A percentile compares a stretch with the other conserved stretches of the same genome.
Evolutionary conservation across 2,329 filamentous ascomycete genomes (phyloP).

Genomic region (Paraconiothyrium brasiliense): DNA sequence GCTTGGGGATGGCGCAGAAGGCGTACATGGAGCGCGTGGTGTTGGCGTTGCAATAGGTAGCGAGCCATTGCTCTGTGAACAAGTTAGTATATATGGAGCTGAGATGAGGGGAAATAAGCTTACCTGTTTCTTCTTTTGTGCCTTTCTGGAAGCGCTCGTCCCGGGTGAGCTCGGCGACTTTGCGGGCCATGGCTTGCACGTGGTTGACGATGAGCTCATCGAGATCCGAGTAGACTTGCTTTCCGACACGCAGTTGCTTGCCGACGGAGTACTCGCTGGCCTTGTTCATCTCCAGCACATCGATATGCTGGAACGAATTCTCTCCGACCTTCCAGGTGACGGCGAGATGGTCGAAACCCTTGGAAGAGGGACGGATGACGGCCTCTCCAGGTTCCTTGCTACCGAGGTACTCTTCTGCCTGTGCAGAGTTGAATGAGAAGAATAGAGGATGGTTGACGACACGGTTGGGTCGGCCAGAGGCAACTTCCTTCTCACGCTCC

Average conservation of each 20-base stretch:
- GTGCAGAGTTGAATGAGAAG: constrained; percentile 87
- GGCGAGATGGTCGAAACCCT: constrained; percentile 92
- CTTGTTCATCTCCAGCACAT: constrained; percentile 96
- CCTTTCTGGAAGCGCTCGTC: constrained; percentile 93
- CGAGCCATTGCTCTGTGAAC: constrained; percentile 85
- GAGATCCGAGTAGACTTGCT: constrained; percentile 92
- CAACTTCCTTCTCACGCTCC: constrained; percentile 84
- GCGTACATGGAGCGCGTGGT: constrained; percentile 92
- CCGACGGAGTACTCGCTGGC: constrained; percentile 96
- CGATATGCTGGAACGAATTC: constrained; percentile 95
- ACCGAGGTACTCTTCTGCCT: constrained; percentile 93
- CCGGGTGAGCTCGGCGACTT: constrained; percentile 94
- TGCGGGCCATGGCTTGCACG: constrained; percentile 93
- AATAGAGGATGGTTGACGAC: constrained; percentile 99
- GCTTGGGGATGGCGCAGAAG: constrained; percentile 92
- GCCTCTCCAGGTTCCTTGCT: constrained; percentile 87
- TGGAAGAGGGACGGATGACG: constrained; percentile 93
- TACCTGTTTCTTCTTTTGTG: constrained; percentile 84
- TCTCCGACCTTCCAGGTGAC: constrained; percentile 99
- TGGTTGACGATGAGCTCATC: constrained; percentile 98
- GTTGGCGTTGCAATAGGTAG: constrained; percentile 95
- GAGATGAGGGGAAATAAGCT: constrained; percentile 49
- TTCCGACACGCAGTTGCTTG: constrained; percentile 83
- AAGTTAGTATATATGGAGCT: constrained; percentile 24
- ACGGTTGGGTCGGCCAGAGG: constrained; percentile 84